Evolutionary conservation across 2,329 filamentous ascomycete genomes (phyloP).

Genomic region (Aspergillus fischeri): DNA sequence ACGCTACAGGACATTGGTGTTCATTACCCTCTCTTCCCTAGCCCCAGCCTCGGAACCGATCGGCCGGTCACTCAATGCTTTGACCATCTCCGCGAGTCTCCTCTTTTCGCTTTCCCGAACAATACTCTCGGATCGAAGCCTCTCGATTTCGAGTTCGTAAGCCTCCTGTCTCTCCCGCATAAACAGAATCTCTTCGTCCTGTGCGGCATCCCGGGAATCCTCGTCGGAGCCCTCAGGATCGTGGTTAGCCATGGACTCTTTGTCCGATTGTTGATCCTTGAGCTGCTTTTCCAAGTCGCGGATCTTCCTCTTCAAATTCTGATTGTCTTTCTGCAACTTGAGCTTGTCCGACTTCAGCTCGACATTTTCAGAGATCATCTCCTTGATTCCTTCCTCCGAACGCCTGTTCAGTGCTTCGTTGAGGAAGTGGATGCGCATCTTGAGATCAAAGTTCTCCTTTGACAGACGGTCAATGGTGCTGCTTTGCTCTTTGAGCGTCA

Average conservation of each 20-base stretch:
- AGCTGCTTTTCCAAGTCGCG: constrained; percentile 83
- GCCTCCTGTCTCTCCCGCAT: constrained; percentile 81
- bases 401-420: constrained; percentile 89
- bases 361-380: constrained; percentile 97
- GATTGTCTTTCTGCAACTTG: constrained; percentile 86
- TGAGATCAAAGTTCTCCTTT: constrained; percentile 97
- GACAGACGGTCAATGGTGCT: constrained; percentile 93
- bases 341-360: constrained; percentile 88
- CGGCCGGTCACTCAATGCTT: constrained; percentile 54
- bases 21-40: constrained; percentile 44
- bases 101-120: constrained; percentile 80
- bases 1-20: neutral
- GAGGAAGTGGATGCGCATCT: constrained; percentile 95
- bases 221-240: constrained; percentile 41
- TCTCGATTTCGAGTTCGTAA: constrained; percentile 78
- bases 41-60: constrained; percentile 48
- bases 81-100: constrained; percentile 77
- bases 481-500: constrained; percentile 96
- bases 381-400: constrained; percentile 93
- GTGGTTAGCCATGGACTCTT: constrained; percentile 42
- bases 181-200: constrained; percentile 82
- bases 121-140: constrained; percentile 71
- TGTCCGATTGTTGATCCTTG: constrained; percentile 50
- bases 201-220: constrained; percentile 47
- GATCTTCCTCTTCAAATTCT: constrained; percentile 71